Conservation (phyloP, 345 rosid genomes). For the Euclidium syriacum region DNA sequence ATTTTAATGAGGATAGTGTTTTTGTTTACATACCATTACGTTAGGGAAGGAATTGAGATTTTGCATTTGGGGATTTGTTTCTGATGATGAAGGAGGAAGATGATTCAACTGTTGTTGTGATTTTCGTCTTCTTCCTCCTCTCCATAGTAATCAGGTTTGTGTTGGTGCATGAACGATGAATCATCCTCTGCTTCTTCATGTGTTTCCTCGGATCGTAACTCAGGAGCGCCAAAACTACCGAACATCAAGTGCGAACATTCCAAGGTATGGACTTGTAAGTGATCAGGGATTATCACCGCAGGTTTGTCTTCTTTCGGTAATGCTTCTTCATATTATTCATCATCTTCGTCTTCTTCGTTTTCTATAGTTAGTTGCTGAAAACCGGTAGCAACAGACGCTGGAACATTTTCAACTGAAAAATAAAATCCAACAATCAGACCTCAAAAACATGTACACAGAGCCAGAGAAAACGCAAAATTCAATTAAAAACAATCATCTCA, state of each 20-base stretch:
- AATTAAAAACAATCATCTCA: too few species aligned
- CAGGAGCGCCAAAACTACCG: conserved; percentile 76
- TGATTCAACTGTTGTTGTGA: conserved; percentile 52
- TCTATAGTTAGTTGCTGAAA: conserved; percentile 54
- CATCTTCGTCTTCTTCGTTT: conserved; percentile 47
- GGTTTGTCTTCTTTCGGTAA: conserved; percentile 53
- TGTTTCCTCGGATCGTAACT: too few species aligned
- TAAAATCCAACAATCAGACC: neutral
- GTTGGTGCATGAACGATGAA: conserved; percentile 41
- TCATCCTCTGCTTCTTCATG: conserved; percentile 36
- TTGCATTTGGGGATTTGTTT: conserved; percentile 65
- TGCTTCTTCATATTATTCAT: too few species aligned
- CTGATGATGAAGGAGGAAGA: conserved; percentile 41
- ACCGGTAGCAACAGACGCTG: conserved; percentile 42
- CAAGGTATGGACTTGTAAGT: conserved; percentile 65
- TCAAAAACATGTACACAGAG: neutral
- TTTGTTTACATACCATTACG: conserved; percentile 60
- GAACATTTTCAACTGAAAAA: conserved; percentile 54
- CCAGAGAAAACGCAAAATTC: neutral
- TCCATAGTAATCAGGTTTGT: conserved; percentile 55
- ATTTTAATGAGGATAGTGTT: neutral
- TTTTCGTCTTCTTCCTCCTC: conserved; percentile 61
- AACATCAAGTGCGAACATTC: conserved; percentile 88
- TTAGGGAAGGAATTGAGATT: conserved; percentile 55
- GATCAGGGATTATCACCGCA: conserved; percentile 76